These are phyloP conservation scores for Infundibulicybe gibba DNA, from an alignment of 768 basidiomycete genomes.

Conservation along the genomic window DNA sequence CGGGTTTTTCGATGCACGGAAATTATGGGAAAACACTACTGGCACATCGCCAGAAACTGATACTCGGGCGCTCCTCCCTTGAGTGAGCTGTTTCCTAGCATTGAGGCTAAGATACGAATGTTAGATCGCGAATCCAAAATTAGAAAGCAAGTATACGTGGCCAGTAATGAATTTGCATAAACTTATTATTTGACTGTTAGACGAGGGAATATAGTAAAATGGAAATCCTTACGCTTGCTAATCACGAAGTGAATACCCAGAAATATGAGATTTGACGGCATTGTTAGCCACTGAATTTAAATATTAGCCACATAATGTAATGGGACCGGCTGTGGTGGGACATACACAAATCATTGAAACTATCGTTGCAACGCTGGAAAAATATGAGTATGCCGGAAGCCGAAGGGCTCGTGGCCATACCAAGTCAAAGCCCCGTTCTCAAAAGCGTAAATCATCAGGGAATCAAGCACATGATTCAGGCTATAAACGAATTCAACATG, in stretches of 20 bases:
- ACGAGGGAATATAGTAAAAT: too few species aligned
- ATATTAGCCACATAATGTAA: not conserved
- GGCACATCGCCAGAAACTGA: not conserved
- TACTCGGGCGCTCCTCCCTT: not conserved
- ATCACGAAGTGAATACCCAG: constrained; percentile 54
- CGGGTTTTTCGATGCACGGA: too few species aligned
- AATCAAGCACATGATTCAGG: constrained; percentile 43
- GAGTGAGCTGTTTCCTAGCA: constrained; percentile 26
- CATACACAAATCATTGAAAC: constrained; percentile 45
- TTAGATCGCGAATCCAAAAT: too few species aligned
- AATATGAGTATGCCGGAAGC: not conserved
- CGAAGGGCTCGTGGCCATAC: constrained; percentile 11
- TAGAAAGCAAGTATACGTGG: constrained; percentile 28
- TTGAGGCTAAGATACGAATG: constrained; percentile 24
- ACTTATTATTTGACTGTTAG: constrained; percentile 21
- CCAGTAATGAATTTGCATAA: constrained; percentile 49
- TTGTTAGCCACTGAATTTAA: constrained; percentile 37
- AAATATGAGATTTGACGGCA: constrained; percentile 45
- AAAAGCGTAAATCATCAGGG: constrained; percentile 47
- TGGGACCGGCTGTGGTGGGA: not conserved
- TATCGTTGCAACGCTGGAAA: constrained; percentile 34
- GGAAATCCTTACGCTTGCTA: constrained; percentile 49
- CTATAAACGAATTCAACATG: constrained; percentile 15
- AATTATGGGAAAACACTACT: not conserved
- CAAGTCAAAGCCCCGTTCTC: constrained; percentile 51